Evolutionary conservation across 2,329 filamentous ascomycete genomes (phyloP).

Genomic region (Juglanconis oblonga): DNA sequence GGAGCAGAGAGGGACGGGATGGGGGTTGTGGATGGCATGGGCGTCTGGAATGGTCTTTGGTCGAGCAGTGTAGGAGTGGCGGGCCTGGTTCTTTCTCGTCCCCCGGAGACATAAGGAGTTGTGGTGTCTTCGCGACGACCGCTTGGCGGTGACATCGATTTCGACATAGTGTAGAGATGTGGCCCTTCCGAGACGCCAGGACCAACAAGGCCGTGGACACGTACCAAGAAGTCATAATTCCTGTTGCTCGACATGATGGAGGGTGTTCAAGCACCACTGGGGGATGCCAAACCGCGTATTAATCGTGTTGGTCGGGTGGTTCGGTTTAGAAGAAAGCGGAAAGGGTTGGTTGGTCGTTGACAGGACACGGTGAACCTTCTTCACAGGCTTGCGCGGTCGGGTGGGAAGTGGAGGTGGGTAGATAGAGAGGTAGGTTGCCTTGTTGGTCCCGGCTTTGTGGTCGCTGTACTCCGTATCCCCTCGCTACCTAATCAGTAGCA

Average conservation of each 20-base stretch:
- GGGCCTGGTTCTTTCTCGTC: no score
- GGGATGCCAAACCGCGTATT: slow-evolving; percentile 6
- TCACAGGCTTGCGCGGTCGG: neutral
- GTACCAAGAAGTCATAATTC: slow-evolving; percentile 98
- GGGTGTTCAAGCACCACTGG: slow-evolving; percentile 13
- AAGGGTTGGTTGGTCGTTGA: neutral
- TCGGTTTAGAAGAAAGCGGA: slow-evolving; percentile 1
- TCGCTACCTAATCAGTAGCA: no score
- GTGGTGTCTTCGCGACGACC: slow-evolving; percentile 1
- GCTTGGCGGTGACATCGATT: slow-evolving; percentile 11
- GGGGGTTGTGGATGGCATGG: neutral
- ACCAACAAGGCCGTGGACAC: slow-evolving; percentile 30
- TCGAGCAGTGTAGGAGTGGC: no score
- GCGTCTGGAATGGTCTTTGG: no score
- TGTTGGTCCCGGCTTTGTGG: no score
- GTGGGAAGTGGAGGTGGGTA: neutral
- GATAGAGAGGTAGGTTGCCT: neutral
- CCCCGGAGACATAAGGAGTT: neutral
- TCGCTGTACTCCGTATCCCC: no score
- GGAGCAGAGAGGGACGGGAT: neutral
- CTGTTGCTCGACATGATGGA: slow-evolving; percentile 86
- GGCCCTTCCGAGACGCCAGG: slow-evolving; percentile 18
- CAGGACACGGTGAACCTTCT: neutral
- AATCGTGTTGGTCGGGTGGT: neutral
- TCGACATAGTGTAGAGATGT: slow-evolving; percentile 14